Percentiles rank a stretch among this genome's conserved stretches.
Conservation (phyloP, 495 filamentous ascomycete species). For the Penicillium cinerascens region DNA sequence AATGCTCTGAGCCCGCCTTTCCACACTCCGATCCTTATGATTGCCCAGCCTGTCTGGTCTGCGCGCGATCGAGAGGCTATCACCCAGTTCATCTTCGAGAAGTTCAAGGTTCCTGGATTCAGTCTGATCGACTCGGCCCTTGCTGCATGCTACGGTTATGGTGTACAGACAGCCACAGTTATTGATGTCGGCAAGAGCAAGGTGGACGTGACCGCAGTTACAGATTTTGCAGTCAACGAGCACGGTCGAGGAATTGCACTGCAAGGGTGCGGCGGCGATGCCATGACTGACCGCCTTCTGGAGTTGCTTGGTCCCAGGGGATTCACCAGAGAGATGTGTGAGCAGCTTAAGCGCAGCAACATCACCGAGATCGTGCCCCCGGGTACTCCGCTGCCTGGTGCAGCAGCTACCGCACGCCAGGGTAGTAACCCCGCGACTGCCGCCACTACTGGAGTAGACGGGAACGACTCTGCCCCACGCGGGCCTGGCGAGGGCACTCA, state of each 20-base stretch:
- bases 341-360: conserved; percentile 84
- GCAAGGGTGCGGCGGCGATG: conserved; percentile 75
- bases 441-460: conserved; percentile 49
- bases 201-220: conserved; percentile 84
- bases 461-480: conserved; percentile 37
- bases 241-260: conserved; percentile 59
- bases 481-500: conserved; percentile 53
- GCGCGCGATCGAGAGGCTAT: conserved; percentile 75
- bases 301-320: conserved; percentile 65
- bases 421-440: conserved; percentile 59
- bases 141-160: conserved; percentile 80
- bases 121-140: conserved; percentile 80
- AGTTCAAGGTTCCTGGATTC: conserved; percentile 89
- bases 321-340: conserved; percentile 84
- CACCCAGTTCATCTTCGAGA: conserved; percentile 92
- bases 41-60: conserved; percentile 83
- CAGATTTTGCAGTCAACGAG: conserved; percentile 67
- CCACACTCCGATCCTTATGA: conserved; percentile 88
- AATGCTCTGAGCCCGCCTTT: conserved; percentile 82
- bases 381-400: conserved; percentile 54
- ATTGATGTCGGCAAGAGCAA: conserved; percentile 89
- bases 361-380: conserved; percentile 85
- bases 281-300: conserved; percentile 74
- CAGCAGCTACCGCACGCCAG: conserved; percentile 44
- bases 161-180: conserved; percentile 69